A percentile compares a stretch with the other conserved stretches of the same genome.
Conservation (phyloP, 441 rosid genomes). For the Syzygium syzygioides region DNA sequence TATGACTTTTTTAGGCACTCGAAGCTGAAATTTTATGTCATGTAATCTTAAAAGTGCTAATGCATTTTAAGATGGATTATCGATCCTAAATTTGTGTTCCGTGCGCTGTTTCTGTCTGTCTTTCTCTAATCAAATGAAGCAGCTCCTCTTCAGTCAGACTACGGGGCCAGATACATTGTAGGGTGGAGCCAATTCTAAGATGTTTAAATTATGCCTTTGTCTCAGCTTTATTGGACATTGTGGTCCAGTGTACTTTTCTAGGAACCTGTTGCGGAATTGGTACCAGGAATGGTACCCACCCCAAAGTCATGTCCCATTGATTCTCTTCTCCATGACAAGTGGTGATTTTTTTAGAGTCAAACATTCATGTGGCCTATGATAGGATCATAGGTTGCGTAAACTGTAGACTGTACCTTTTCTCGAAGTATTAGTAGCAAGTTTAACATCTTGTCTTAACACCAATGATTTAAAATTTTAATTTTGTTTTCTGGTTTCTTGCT, state of each 20-base stretch:
- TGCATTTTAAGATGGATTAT: neutral
- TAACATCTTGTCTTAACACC: neutral
- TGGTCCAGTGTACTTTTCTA: neutral
- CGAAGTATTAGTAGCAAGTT: neutral
- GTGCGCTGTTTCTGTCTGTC: neutral
- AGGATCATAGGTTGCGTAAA: neutral
- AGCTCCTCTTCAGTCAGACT: neutral
- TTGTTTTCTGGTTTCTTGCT: neutral
- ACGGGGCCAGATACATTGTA: neutral
- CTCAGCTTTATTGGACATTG: neutral
- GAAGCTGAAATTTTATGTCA: neutral
- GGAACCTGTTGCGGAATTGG: neutral
- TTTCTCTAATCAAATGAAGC: neutral
- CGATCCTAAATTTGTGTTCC: neutral
- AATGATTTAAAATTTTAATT: too few species aligned
- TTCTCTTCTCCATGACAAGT: neutral
- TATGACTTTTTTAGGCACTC: neutral
- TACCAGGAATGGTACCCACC: neutral
- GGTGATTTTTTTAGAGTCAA: neutral
- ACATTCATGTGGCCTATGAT: neutral
- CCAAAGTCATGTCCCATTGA: neutral
- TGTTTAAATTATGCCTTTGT: neutral
- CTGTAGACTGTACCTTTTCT: neutral
- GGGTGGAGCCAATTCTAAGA: neutral
- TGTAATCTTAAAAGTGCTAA: neutral